A percentile compares a stretch with the other conserved stretches of the same genome.
phyloP scores from a whole-genome alignment of 192 early-diverging fungal genomes.

The Globomyces pollinis-pini region DNA sequence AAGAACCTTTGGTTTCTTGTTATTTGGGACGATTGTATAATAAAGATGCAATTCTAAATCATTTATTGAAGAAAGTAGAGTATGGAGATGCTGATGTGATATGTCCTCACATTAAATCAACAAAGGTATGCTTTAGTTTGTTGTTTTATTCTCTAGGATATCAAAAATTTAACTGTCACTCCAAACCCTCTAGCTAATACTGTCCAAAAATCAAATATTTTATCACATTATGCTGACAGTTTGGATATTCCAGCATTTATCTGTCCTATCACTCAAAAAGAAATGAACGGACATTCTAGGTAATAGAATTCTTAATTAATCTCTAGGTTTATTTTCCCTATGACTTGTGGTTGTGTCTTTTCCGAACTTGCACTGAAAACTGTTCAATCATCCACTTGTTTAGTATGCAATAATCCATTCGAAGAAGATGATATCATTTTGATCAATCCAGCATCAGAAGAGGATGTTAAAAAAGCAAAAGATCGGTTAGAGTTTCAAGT shows the following conservation, averaged over 20 bases:
- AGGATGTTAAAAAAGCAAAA: constrained; percentile 56
- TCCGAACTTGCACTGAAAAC: constrained; percentile 70
- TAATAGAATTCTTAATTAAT: no score
- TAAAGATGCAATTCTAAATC: constrained; percentile 69
- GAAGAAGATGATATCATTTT: constrained; percentile 49
- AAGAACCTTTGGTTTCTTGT: constrained; percentile 60
- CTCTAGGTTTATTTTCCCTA: constrained; percentile 41
- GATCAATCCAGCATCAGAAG: constrained; percentile 56
- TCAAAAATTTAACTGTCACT: constrained; percentile 58
- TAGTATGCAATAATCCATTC: constrained; percentile 60
- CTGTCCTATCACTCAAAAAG: constrained; percentile 74
- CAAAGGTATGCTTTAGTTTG: constrained; percentile 39
- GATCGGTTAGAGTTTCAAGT: constrained; percentile 25
- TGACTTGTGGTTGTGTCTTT: constrained; percentile 71
- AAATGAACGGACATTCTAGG: constrained; percentile 91
- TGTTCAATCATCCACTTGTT: constrained; percentile 53
- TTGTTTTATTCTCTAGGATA: constrained; percentile 45
- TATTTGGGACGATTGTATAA: constrained; percentile 77
- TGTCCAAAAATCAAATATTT: constrained; percentile 10
- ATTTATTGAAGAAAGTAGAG: constrained; percentile 46
- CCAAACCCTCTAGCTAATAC: constrained; percentile 42
- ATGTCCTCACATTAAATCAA: constrained; percentile 58
- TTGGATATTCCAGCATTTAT: constrained; percentile 35
- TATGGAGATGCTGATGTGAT: constrained; percentile 77
- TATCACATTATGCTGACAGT: constrained; percentile 16